Evolutionary conservation across 2,329 filamentous ascomycete species (phyloP), one percentile per base, ranked within the genome.

Genomic region (Verticillium nubilum): DNA sequence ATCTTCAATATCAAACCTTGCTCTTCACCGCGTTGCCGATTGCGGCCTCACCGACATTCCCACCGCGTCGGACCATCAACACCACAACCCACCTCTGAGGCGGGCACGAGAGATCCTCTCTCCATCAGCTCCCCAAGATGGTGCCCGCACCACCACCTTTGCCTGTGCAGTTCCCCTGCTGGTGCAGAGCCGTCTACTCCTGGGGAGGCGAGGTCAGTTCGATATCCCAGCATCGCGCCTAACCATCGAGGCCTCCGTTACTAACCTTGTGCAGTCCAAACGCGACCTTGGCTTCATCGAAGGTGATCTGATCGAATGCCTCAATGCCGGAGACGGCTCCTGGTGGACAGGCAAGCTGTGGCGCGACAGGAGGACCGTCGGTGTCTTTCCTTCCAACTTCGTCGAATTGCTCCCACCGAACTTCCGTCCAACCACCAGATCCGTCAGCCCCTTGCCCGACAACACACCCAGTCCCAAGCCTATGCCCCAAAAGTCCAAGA

Each of bases 311-410:
- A 99, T 99, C 73, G 95, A 99, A 84, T 97, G 94, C 70, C 82
- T 99, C 58, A 99, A 99, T 73, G 95, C 95, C 23, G 95, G 95
- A 64, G 95, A 99, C 76, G 95, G 95, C 57, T 93, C 91, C 54
- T 99, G 95, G 95, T 99, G 95, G 95, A 97, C 93, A 76, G 95
- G 95, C 54, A 86, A 94, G 64, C 77, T 99, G 70, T 91, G 88
- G 70, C 86, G 95, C 67, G 95, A 99, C 76, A 89, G 90, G 73
- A 87, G 93, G 69, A 92, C 94, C 69, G 88, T 97, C 68, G 95
- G 95, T 58, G 81, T 95, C 23, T 99, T 99, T 70, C 95, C 95
- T 0, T 97, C 93, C 69, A 99, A 99, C 76, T 99, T 99, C 70
- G 95, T 99, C 70, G 86, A 96, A 72, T 84, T 99, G 5, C 83